phyloP scores from a whole-genome alignment of 1,284 basidiomycete genomes.

The Fomitopsis schrenkii region DNA sequence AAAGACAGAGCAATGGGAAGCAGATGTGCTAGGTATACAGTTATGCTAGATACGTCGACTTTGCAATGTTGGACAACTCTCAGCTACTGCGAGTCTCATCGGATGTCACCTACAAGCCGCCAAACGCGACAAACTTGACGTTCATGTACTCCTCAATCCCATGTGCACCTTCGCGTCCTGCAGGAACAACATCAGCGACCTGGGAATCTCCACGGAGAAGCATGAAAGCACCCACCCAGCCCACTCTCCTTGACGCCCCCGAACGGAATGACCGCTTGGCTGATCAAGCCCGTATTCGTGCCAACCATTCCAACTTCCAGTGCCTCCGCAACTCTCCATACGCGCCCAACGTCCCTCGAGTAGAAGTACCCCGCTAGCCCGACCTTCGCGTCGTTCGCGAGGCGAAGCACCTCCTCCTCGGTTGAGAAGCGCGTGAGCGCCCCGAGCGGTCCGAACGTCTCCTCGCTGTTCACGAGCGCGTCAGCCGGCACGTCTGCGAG shows the following conservation, averaged over 20 bases:
- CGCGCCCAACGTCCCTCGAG: slow-evolving; percentile 84
- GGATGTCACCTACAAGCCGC: slow-evolving; percentile 25
- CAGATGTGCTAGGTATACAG: no score
- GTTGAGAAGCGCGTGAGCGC: slow-evolving; percentile 83
- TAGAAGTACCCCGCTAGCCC: slow-evolving; percentile 95
- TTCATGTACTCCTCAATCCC: slow-evolving; percentile 86
- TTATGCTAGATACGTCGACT: background rate
- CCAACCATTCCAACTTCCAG: slow-evolving; percentile 97
- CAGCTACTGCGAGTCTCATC: no score
- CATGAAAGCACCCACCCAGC: slow-evolving; percentile 41
- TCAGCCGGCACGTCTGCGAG: slow-evolving; percentile 80
- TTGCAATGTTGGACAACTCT: no score
- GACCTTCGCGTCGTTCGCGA: slow-evolving; percentile 83
- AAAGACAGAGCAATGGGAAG: no score
- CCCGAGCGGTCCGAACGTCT: slow-evolving; percentile 88
- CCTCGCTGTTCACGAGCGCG: slow-evolving; percentile 66
- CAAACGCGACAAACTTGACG: slow-evolving; percentile 76
- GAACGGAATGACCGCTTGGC: slow-evolving; percentile 84
- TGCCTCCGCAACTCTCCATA: slow-evolving; percentile 97
- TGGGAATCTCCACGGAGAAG: background rate
- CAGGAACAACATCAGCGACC: slow-evolving; percentile 3
- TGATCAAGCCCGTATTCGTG: slow-evolving; percentile 81
- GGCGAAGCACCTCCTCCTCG: slow-evolving; percentile 86
- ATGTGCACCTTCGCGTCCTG: slow-evolving; percentile 72
- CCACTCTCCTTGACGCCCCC: slow-evolving; percentile 92